Conservation (phyloP, 805 yeast genomes). For the Brettanomyces sp. region DNA sequence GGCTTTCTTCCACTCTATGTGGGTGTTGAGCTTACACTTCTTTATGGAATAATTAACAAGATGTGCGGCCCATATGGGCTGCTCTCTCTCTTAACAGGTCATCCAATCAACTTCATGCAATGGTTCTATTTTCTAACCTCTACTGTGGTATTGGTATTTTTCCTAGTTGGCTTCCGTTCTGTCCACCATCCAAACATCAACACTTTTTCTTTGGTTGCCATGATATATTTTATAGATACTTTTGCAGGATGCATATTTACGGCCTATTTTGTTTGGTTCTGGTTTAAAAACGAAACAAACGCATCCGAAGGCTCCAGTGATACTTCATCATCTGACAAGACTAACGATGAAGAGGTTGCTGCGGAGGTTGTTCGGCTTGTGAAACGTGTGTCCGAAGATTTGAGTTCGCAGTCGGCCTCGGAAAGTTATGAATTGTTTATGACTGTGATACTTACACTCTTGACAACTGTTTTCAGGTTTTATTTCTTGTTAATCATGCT, state of each 20-base stretch:
- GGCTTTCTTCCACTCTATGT: conserved; percentile 68
- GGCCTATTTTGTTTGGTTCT: conserved; percentile 58
- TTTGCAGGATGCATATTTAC: conserved; percentile 60
- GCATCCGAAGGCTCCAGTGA: conserved; percentile 3
- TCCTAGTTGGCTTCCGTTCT: conserved; percentile 45
- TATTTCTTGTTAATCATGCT: conserved; percentile 53
- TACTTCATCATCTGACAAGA: neutral
- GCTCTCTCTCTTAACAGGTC: conserved; percentile 80
- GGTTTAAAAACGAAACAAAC: conserved; percentile 42
- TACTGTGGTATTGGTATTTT: conserved; percentile 52
- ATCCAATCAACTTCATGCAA: conserved; percentile 72
- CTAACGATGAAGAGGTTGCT: neutral
- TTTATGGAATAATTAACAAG: conserved; percentile 73
- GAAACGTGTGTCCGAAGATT: conserved; percentile 13
- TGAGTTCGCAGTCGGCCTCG: conserved; percentile 53
- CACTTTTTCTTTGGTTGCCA: conserved; percentile 51
- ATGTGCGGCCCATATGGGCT: conserved; percentile 86
- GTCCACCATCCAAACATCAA: conserved; percentile 49
- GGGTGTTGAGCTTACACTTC: conserved; percentile 77
- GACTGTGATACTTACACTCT: conserved; percentile 41
- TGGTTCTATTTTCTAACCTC: conserved; percentile 72
- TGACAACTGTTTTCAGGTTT: conserved; percentile 39
- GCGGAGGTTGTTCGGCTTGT: conserved; percentile 3
- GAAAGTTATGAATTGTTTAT: conserved; percentile 47
- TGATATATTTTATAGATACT: conserved; percentile 62